Evolutionary conservation across 164 flowering plant genomes (phyloP).

Genomic region (Hamamelis virginiana): DNA sequence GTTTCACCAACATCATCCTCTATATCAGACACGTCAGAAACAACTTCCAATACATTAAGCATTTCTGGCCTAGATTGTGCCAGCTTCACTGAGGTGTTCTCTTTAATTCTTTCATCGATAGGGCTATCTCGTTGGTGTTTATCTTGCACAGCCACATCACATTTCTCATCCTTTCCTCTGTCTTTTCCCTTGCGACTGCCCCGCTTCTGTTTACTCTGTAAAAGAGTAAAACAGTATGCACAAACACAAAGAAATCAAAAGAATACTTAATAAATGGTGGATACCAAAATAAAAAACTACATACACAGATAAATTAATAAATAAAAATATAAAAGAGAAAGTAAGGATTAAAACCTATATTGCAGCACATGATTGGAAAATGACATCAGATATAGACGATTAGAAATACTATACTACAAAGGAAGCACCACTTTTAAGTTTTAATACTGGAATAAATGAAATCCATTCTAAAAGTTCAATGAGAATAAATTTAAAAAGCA

Average conservation of each 20-base stretch:
- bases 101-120: slow-evolving; percentile 23
- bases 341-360: too few relatives aligned
- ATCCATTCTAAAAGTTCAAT: neutral
- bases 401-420: too few relatives aligned
- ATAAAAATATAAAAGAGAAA: neutral
- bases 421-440: too few relatives aligned
- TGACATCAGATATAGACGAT: too few relatives aligned
- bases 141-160: slow-evolving; percentile 27
- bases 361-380: too few relatives aligned
- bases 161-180: slow-evolving; percentile 64
- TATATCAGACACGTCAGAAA: slow-evolving; percentile 73
- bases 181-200: slow-evolving; percentile 79
- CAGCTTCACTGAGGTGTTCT: slow-evolving; percentile 33
- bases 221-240: neutral
- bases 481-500: neutral
- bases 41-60: slow-evolving; percentile 54
- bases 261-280: neutral
- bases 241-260: neutral
- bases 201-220: slow-evolving; percentile 71
- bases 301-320: neutral
- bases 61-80: slow-evolving; percentile 40
- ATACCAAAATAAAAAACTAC: neutral
- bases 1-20: slow-evolving; percentile 57
- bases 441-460: neutral
- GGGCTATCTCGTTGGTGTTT: slow-evolving; percentile 33